Base-by-base conservation (phyloP, 805 yeast genomes). In the Limtongia smithiae region DNA sequence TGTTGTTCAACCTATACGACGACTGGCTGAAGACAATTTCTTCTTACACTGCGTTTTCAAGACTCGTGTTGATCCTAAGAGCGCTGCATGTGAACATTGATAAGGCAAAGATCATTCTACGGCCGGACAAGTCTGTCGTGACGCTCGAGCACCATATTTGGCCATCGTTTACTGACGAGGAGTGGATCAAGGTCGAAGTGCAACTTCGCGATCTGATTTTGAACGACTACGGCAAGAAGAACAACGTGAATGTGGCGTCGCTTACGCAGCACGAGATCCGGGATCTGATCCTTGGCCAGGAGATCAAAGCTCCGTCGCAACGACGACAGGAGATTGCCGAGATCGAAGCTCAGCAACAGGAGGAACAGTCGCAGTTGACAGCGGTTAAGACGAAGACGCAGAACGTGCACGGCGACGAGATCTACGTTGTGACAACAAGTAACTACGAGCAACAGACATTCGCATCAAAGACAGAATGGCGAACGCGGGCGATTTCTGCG, bases 321-420 rank as follows among this genome's bases (percentile, higher is more conserved):
- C 79, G 83, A 60, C 76, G 96, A 60, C 96, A 90, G 67, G 85
- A 83, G 60, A 79, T 88, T 65, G 82, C 90, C 0, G 90, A 84
- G 50, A 73, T 87, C 43, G 76, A 73, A 30, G 68, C 70, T 41
- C 70, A 70, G 41, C 74, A 71, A 30, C 68, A 70, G 40, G 69
- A 69, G 36, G 70, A 63, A 25, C 70, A 66, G 12, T 55, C 58
- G 21, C 83, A 84, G 56, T 68, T 82, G 28, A 79, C 89, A 0
- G 93, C 95, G 0, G 75, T 83, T 59, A 89, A 87, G 60, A 81
- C 95, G 0, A 83, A 82, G 48, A 85, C 95, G 0, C 81, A 82
- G 22, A 93, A 88, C 63, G 95, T 86, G 1, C 97, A 90, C 62
- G 99, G 99, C 30, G 98, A 93, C 63, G 94, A 90, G 60, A 91